These are phyloP conservation scores for Flaveria linearis DNA, from an alignment of 129 eudicot genomes.

Conservation along the genomic window DNA sequence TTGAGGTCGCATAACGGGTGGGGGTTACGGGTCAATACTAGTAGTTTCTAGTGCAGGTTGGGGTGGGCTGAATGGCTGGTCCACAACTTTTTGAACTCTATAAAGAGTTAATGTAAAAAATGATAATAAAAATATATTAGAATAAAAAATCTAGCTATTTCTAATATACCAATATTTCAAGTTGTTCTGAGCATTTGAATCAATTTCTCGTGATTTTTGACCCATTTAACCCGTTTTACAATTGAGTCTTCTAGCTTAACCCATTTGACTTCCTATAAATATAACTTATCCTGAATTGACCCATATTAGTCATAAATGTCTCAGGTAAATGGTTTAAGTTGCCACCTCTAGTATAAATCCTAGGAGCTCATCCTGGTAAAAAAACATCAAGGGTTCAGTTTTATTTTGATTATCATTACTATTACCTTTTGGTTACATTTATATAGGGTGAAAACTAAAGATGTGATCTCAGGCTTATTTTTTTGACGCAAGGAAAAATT, in stretches of 20 bases:
- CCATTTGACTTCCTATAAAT: not conserved
- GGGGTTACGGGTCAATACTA: not conserved
- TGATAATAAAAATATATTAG: not conserved
- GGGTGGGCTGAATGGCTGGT: not conserved
- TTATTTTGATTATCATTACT: not conserved
- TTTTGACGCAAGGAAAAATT: conserved; percentile 10
- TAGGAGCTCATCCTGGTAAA: not conserved
- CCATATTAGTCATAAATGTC: not conserved
- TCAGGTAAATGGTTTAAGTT: not conserved
- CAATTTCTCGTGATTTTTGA: not conserved
- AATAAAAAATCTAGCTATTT: not conserved
- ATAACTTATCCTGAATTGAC: not conserved
- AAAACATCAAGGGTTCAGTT: not conserved
- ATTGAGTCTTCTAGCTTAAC: not conserved
- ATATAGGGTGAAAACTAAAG: not conserved
- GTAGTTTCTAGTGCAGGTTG: not conserved
- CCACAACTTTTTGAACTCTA: not conserved
- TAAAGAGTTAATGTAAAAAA: not conserved
- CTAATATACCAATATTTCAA: not conserved
- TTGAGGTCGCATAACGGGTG: not conserved
- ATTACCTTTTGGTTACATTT: not conserved
- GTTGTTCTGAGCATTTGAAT: not conserved
- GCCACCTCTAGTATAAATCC: not conserved
- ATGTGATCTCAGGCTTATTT: not conserved
- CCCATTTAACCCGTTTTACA: not conserved